Conservation (phyloP, 2,329 filamentous ascomycete species). For the Monilinia fructicola region DNA sequence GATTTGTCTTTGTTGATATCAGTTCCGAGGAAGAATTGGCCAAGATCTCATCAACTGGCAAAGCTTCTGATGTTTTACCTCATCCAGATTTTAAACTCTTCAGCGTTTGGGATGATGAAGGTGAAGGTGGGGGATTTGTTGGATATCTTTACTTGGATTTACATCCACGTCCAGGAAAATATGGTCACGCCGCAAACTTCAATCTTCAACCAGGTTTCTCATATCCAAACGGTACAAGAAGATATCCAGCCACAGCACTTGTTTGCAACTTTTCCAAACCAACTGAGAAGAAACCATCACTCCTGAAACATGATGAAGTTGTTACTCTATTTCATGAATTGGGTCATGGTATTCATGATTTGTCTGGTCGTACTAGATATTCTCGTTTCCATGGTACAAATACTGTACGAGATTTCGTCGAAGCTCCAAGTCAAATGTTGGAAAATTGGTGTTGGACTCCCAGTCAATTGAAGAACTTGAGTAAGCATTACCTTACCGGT, state of each 20-base stretch:
- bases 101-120: constrained; percentile 77
- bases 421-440: constrained; percentile 71
- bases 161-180: constrained; percentile 78
- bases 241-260: constrained; percentile 75
- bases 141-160: constrained; percentile 83
- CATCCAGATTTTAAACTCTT: constrained; percentile 82
- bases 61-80: constrained; percentile 60
- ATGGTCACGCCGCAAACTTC: constrained; percentile 84
- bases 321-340: constrained; percentile 80
- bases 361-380: constrained; percentile 62
- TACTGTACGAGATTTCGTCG: constrained; percentile 67
- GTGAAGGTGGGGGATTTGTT: constrained; percentile 69
- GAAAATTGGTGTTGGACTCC: constrained; percentile 76
- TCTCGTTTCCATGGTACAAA: constrained; percentile 67
- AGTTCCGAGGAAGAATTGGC: constrained; percentile 55
- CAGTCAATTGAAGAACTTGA: constrained; percentile 63
- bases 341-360: constrained; percentile 69
- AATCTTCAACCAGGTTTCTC: constrained; percentile 73
- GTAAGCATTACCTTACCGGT: constrained; percentile 69
- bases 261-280: constrained; percentile 88
- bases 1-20: constrained; percentile 74
- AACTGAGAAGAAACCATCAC: constrained; percentile 70
- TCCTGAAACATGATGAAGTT: constrained; percentile 81
- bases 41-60: constrained; percentile 36
- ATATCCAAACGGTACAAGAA: constrained; percentile 64